These are phyloP conservation scores for Aspergillus sclerotialis DNA, from an alignment of 2,329 filamentous ascomycete genomes.

Conservation along the genomic window DNA sequence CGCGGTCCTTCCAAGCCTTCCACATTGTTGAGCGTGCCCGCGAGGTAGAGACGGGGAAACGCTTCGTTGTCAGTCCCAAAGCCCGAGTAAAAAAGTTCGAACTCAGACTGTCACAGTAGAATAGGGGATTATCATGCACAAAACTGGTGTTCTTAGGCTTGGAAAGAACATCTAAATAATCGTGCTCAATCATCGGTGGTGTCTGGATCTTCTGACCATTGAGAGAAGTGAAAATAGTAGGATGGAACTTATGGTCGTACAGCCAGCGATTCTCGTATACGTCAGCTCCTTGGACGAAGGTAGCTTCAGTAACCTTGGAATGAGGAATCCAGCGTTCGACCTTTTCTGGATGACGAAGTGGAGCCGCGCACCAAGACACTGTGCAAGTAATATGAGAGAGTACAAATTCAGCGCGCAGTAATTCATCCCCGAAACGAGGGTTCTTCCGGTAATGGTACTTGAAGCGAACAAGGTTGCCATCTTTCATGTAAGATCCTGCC, in stretches of 20 bases:
- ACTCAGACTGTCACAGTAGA: constrained; percentile 38
- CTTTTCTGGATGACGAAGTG: constrained; percentile 44
- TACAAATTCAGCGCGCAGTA: constrained; percentile 50
- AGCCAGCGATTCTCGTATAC: constrained; percentile 46
- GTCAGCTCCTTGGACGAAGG: constrained; percentile 47
- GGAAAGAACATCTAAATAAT: constrained; percentile 36
- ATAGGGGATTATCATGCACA: constrained; percentile 46
- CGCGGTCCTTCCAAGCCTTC: constrained; percentile 43
- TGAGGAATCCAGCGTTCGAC: constrained; percentile 50
- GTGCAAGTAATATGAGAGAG: constrained; percentile 49
- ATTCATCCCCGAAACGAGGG: constrained; percentile 47
- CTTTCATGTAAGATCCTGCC: constrained; percentile 47
- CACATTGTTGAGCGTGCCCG: constrained; percentile 44
- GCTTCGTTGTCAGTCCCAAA: constrained; percentile 27
- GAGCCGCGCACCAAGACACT: constrained; percentile 49
- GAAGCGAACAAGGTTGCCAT: constrained; percentile 48
- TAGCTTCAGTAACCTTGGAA: constrained; percentile 48
- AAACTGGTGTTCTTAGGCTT: constrained; percentile 39
- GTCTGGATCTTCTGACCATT: constrained; percentile 47
- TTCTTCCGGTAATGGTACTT: constrained; percentile 50
- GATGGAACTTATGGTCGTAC: constrained; percentile 45
- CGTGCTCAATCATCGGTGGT: constrained; percentile 48
- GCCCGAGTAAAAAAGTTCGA: constrained; percentile 26
- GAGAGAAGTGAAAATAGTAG: constrained; percentile 41
- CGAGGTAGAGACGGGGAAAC: constrained; percentile 40